phyloP scores from a whole-genome alignment of 2,329 filamentous ascomycete species.

The Fusarium dlaminii region DNA sequence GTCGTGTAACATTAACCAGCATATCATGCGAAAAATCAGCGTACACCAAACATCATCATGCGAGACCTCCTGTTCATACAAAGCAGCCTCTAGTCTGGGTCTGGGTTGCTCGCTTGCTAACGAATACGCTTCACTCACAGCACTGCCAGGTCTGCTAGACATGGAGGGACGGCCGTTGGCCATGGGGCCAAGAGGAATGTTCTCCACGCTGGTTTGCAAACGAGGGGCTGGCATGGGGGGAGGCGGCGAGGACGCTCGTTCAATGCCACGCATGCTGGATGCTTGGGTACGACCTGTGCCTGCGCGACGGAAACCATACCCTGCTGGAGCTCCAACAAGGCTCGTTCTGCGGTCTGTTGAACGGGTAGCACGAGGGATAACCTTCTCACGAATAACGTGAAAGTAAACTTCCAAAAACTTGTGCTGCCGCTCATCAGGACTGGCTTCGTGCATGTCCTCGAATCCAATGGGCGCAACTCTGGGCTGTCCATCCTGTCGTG shows the following conservation, averaged over 20 bases:
- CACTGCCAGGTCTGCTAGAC: conserved; percentile 22
- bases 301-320: conserved; percentile 31
- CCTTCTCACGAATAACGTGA: conserved; percentile 52
- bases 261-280: conserved; percentile 31
- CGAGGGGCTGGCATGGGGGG: conserved; percentile 14
- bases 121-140: conserved; percentile 22
- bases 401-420: conserved; percentile 65
- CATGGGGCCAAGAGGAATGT: conserved; percentile 10
- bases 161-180: conserved; percentile 10
- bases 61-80: conserved; percentile 41
- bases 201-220: conserved; percentile 17
- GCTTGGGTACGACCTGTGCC: conserved; percentile 38
- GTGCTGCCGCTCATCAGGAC: conserved; percentile 59
- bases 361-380: conserved; percentile 48
- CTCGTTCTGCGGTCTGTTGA: conserved; percentile 42
- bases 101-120: conserved; percentile 4
- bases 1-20: conserved; percentile 67
- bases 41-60: conserved; percentile 63
- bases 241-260: conserved; percentile 11
- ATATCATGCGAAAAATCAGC: conserved; percentile 66
- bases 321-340: conserved; percentile 37
- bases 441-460: conserved; percentile 57
- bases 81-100: conserved; percentile 7
- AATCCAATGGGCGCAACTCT: conserved; percentile 46
- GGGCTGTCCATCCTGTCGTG: conserved; percentile 6